These are phyloP conservation scores for Wickerhamiella azyma DNA, from an alignment of 805 yeast genomes.

Conservation along the genomic window DNA sequence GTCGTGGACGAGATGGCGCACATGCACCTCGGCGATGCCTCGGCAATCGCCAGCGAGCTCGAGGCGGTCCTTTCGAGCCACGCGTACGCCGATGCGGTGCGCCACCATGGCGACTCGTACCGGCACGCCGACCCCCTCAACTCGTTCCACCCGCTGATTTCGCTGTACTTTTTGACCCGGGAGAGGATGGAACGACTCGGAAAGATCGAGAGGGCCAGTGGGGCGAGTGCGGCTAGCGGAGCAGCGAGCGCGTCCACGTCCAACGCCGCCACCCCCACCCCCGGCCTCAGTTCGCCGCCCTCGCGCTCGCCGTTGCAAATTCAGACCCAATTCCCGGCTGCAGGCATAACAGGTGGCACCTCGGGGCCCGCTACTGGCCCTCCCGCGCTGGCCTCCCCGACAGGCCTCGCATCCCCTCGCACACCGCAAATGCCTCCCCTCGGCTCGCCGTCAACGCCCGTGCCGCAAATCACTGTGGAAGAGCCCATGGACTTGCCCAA, in stretches of 20 bases:
- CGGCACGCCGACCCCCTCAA: conserved; percentile 59
- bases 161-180: conserved; percentile 72
- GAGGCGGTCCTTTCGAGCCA: conserved; percentile 45
- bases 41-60: conserved; percentile 39
- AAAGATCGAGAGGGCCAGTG: not conserved
- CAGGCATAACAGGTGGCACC: not conserved
- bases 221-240: not conserved
- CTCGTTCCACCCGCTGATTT: conserved; percentile 77
- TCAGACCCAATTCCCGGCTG: not conserved
- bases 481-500: not conserved
- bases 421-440: not conserved
- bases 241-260: not conserved
- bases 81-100: conserved; percentile 48
- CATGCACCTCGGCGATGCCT: conserved; percentile 62
- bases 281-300: no score
- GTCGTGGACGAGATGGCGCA: conserved; percentile 65
- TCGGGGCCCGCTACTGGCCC: not conserved
- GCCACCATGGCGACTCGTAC: conserved; percentile 21
- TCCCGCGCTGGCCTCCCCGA: no score
- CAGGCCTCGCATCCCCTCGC: not conserved
- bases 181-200: conserved; percentile 66
- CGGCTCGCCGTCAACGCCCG: not conserved
- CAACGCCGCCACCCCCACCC: not conserved
- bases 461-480: not conserved
- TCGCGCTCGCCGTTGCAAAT: not conserved